These are phyloP conservation scores for Aureobasidium musti DNA, from an alignment of 2,329 filamentous ascomycete genomes.

Conservation along the genomic window DNA sequence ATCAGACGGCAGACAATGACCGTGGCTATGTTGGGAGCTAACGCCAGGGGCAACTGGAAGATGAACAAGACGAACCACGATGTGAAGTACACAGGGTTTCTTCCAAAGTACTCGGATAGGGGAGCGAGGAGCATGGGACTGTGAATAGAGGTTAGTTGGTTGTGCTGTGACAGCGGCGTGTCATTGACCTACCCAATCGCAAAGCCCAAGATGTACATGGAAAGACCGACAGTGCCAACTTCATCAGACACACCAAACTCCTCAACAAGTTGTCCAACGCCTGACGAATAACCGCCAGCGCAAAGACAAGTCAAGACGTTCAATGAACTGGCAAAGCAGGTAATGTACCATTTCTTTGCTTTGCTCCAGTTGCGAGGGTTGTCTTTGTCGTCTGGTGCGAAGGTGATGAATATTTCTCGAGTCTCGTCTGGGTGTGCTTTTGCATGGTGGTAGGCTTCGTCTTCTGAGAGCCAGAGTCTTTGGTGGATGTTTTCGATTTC, in stretches of 20 bases:
- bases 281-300: conserved; percentile 30
- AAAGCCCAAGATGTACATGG: conserved; percentile 39
- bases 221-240: conserved; percentile 41
- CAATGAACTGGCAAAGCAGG: conserved; percentile 44
- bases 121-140: conserved; percentile 39
- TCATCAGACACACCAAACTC: conserved; percentile 39
- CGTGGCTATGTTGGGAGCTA: conserved; percentile 29
- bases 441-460: conserved; percentile 32
- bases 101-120: conserved; percentile 44
- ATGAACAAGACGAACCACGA: conserved; percentile 41
- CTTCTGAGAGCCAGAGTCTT: conserved; percentile 30
- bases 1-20: conserved; percentile 40
- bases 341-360: conserved; percentile 48
- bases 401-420: conserved; percentile 35
- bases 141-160: background rate
- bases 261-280: conserved; percentile 20
- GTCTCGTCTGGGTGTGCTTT: conserved; percentile 33
- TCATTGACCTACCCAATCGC: conserved; percentile 31
- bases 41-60: conserved; percentile 36
- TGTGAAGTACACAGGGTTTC: conserved; percentile 40
- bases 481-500: conserved; percentile 20
- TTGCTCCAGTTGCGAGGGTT: conserved; percentile 48
- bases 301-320: conserved; percentile 34
- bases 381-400: conserved; percentile 36
- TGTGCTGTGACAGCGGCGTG: background rate